A percentile compares a stretch with the other conserved stretches of the same genome.
phyloP scores from a whole-genome alignment of 2,329 filamentous ascomycete genomes.

The Aspergillus bombycis region DNA sequence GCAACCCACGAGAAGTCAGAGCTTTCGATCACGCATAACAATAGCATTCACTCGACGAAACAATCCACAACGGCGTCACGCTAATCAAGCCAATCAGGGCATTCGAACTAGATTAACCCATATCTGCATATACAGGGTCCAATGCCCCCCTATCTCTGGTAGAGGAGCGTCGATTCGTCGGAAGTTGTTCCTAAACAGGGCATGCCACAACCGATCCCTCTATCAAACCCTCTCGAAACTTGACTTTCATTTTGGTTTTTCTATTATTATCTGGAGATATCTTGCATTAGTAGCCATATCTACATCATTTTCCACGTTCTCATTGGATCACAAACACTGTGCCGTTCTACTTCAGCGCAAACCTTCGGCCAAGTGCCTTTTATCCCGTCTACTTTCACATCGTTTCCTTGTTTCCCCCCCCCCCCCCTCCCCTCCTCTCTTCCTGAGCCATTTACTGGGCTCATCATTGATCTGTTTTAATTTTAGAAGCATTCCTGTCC shows the following conservation, averaged over 20 bases:
- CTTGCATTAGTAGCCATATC: slow-evolving; percentile 1
- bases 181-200: background rate
- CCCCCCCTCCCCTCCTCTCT: too few species aligned
- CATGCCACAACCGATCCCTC: background rate
- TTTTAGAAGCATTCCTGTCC: background rate
- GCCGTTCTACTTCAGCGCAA: background rate
- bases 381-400: background rate
- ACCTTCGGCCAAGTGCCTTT: background rate
- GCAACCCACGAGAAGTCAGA: background rate
- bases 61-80: background rate
- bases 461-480: background rate
- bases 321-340: background rate
- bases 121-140: background rate
- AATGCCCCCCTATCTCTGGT: background rate
- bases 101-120: background rate
- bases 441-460: background rate
- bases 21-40: background rate
- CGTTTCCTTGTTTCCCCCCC: background rate
- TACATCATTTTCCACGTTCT: background rate
- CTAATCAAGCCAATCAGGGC: background rate
- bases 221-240: background rate
- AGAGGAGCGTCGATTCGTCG: background rate
- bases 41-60: background rate
- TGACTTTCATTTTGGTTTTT: background rate
- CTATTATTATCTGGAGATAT: slow-evolving; percentile 2